Conservation (phyloP, 2,329 filamentous ascomycete species). For the Aspergillus fischeri region DNA sequence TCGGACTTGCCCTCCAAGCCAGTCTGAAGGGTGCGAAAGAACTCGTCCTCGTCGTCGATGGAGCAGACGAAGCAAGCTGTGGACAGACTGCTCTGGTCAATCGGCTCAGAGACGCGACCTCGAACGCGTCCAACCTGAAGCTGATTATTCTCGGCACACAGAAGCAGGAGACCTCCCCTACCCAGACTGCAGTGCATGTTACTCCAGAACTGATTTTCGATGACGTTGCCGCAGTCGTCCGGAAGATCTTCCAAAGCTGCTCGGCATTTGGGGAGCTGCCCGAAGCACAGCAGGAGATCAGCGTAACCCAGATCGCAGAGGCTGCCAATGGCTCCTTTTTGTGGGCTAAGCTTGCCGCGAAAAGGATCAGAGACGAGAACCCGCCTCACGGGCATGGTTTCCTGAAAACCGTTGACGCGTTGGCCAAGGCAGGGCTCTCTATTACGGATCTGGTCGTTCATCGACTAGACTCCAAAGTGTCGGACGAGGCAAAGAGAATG, state of each 20-base stretch:
- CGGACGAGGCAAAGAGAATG: constrained; percentile 29
- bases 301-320: constrained; percentile 29
- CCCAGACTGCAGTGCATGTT: constrained; percentile 21
- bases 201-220: constrained; percentile 32
- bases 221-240: constrained; percentile 32
- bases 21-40: constrained; percentile 29
- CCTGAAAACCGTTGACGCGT: constrained; percentile 24
- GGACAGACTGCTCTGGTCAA: constrained; percentile 27
- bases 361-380: constrained; percentile 26
- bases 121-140: constrained; percentile 22
- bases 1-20: constrained; percentile 27
- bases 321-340: constrained; percentile 37
- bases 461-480: constrained; percentile 22
- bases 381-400: constrained; percentile 18
- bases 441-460: constrained; percentile 31
- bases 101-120: constrained; percentile 21
- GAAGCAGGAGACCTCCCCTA: constrained; percentile 9
- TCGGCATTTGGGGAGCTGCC: constrained; percentile 22
- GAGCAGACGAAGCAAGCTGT: constrained; percentile 33
- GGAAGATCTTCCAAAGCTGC: constrained; percentile 22
- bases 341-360: constrained; percentile 36
- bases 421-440: constrained; percentile 23
- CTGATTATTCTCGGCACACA: constrained; percentile 30
- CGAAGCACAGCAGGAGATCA: constrained; percentile 31
- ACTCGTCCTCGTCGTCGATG: constrained; percentile 37